Base-by-base conservation (phyloP, 108 stramenopile species). In the Cylindrotheca fusiformis region DNA sequence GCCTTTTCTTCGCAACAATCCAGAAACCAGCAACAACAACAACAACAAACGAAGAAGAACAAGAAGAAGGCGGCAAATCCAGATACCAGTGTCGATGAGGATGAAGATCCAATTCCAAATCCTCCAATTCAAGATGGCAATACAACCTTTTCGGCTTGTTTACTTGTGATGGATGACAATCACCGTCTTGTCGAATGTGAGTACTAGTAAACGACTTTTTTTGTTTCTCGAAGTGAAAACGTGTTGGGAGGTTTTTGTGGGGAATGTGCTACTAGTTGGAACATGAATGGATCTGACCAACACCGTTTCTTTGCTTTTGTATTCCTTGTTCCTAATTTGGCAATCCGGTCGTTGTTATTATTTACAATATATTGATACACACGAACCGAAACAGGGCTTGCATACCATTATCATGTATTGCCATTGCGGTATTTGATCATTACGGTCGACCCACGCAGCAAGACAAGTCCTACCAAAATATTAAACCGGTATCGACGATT, bases 331-430 rank as follows among this genome's bases (percentile, higher is more conserved):
- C n/a, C n/a, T n/a, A n/a, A n/a, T n/a, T n/a, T n/a, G n/a, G n/a
- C n/a, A n/a, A n/a, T n/a, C n/a, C n/a, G n/a, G n/a, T n/a, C n/a
- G n/a, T n/a, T n/a, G n/a, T n/a, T n/a, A n/a, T n/a, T n/a, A n/a
- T n/a, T n/a, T n/a, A n/a, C n/a, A n/a, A n/a, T n/a, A n/a, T n/a
- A n/a, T n/a, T n/a, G n/a, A n/a, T n/a, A n/a, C n/a, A n/a, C n/a
- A n/a, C n/a, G n/a, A n/a, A n/a, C n/a, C 20, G 33, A 57, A 6
- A 60, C 56, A 32, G 79, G 85, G 84, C 31, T 89, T 8, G 87
- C 87, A 31, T 88, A 88, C 74, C 87, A 88, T 51, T 83, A 88
- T 57, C 83, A 81, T 47, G 71, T 83, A 1, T 44, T 88, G 36
- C 87, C 87, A 4, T 58, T 88, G 4, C 67, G 82, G 0, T 71